Evolutionary conservation across 2,329 filamentous ascomycete species (phyloP), one percentile per base, ranked within the genome.

Genomic region (Harringtonia aguacate): DNA sequence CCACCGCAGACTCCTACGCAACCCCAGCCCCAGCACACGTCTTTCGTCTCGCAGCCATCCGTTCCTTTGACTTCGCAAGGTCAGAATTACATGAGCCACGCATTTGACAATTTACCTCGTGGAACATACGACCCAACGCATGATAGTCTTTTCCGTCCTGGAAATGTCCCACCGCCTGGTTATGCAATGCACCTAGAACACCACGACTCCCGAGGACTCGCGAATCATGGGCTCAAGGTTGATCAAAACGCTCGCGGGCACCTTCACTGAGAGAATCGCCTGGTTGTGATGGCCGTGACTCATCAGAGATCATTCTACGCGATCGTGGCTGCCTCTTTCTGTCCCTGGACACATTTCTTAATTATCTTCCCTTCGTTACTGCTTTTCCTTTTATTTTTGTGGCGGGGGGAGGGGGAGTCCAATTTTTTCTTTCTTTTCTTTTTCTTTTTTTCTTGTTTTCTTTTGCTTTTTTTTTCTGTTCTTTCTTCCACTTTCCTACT

Each of bases 1-100:
- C 54, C 62, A 8, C 65, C 70, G 42, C 62, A 63, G 20, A 48
- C 58, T 5, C 36, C 45, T 8, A 35, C 46, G 7, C 30, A 41
- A 15, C 36, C 33, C 49, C 7, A 37, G 3, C 8, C 39, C 8
- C 44, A 44, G 18, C 46, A 49, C 14, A 30, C 33, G 3, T 38
- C 48, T 2, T 63, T 60, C 47, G 57, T 58, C 10, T 48, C 54
- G 2, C 60, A 59, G 35, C 30, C 52, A 15, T 43, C 54, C 2
- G 52, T 60, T 0, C 38, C 53, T 8, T 52, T 61, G 28, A 22
- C 47, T 14, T 13, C 56, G 1, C 58, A 56, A 17, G 47, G 29
- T 17, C 53, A 55, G 9, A 49, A 52, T 15, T 61, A 58, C 38
- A 44, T 60, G 30, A 47, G 53, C 2, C 39, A 51, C 8, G 31